Conservation (phyloP, 2,329 filamentous ascomycete species). For the Clonostachys solani region DNA sequence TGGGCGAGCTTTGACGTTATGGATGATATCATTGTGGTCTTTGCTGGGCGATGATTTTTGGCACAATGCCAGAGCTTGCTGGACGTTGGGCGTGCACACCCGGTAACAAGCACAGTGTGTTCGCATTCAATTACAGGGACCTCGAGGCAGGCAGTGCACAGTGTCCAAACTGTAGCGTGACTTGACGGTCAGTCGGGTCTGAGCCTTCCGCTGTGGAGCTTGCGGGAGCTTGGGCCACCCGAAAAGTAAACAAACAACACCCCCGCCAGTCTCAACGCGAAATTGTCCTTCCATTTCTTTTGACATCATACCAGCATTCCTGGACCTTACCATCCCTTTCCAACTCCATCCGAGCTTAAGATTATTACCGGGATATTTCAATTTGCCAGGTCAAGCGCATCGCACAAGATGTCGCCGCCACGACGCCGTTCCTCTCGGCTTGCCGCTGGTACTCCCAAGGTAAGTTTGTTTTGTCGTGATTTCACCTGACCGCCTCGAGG, state of each 20-base stretch:
- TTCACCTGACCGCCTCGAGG: not conserved
- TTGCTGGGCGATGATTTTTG: no score
- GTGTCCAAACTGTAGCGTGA: no score
- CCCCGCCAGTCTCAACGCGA: slow-evolving; percentile 1
- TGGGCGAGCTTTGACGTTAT: no score
- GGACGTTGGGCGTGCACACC: no score
- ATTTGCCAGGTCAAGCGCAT: not conserved
- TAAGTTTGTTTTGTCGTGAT: slow-evolving; percentile 11
- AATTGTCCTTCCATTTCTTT: slow-evolving; percentile 2
- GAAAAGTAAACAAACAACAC: slow-evolving; percentile 8
- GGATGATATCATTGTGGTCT: no score
- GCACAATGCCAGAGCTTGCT: no score
- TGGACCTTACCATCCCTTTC: not conserved
- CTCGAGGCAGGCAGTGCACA: no score
- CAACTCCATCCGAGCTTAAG: slow-evolving; percentile 1
- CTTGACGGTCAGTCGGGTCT: no score
- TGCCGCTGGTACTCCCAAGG: slow-evolving; percentile 25
- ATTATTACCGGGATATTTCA: slow-evolving; percentile 1
- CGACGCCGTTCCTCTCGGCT: slow-evolving; percentile 40
- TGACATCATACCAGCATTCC: slow-evolving; percentile 13
- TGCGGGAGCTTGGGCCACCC: not conserved
- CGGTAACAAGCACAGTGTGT: no score
- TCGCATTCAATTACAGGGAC: no score
- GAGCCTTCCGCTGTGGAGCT: not conserved
- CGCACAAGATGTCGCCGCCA: slow-evolving; percentile 30